Conservation (phyloP, 257 asterid genomes). For the Linaria vulgaris region DNA sequence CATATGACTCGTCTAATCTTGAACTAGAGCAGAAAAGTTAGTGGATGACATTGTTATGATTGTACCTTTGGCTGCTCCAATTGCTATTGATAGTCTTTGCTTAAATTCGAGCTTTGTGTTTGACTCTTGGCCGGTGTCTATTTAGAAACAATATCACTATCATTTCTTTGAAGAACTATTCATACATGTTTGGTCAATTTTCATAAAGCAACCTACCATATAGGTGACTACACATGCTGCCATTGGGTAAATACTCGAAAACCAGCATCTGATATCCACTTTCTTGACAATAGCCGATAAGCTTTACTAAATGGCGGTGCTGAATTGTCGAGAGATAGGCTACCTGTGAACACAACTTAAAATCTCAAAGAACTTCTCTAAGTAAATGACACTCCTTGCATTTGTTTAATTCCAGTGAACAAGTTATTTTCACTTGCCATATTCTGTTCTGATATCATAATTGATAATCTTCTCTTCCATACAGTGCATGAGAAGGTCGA, state of each 20-base stretch:
- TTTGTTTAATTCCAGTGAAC: neutral
- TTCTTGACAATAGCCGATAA: slow-evolving; percentile 72
- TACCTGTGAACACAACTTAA: slow-evolving; percentile 43
- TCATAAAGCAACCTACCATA: slow-evolving; percentile 45
- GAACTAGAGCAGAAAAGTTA: neutral
- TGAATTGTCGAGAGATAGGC: slow-evolving; percentile 42
- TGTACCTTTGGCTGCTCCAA: slow-evolving; percentile 78
- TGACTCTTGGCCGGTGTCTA: slow-evolving; percentile 40
- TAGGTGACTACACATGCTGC: slow-evolving; percentile 60
- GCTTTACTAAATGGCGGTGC: slow-evolving; percentile 62
- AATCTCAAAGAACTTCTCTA: neutral
- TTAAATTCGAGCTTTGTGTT: slow-evolving; percentile 65
- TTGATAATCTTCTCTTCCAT: neutral
- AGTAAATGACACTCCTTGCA: neutral
- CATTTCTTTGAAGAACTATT: neutral
- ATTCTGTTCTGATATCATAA: neutral
- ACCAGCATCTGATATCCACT: slow-evolving; percentile 65
- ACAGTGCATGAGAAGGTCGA: neutral
- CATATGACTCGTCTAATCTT: slow-evolving; percentile 1
- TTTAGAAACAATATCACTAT: slow-evolving; percentile 1
- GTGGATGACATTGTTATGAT: neutral
- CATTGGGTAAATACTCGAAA: slow-evolving; percentile 67
- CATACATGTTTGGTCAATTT: neutral
- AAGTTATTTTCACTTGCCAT: neutral
- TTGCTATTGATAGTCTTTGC: slow-evolving; percentile 68